Evolutionary conservation across 768 basidiomycete genomes (phyloP).

Genomic region (Tulasnella sp.): DNA sequence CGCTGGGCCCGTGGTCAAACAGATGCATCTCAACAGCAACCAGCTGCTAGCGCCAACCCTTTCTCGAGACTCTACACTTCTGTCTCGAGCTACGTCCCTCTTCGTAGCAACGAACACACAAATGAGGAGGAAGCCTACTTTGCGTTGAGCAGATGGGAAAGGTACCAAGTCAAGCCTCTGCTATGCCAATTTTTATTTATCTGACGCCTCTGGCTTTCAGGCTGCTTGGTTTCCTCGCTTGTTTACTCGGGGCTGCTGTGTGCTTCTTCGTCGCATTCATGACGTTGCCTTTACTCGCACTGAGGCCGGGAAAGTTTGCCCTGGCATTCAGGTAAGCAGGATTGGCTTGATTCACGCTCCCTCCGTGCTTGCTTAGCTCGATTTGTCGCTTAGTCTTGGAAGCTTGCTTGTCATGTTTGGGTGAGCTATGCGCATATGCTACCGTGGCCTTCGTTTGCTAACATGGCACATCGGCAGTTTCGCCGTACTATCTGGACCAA

Average conservation of each 20-base stretch:
- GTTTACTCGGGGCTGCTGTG: constrained; percentile 81
- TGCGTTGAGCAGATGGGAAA: constrained; percentile 88
- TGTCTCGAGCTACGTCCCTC: constrained; percentile 80
- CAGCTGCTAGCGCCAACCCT: constrained; percentile 39
- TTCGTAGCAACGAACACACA: constrained; percentile 72
- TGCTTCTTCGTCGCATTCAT: constrained; percentile 93
- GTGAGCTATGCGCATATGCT: constrained; percentile 42
- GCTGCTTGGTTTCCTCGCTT: constrained; percentile 84
- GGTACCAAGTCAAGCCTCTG: constrained; percentile 42
- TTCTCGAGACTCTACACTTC: constrained; percentile 86
- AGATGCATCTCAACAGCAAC: constrained; percentile 54
- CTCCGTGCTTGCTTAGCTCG: background rate
- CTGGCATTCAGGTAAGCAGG: constrained; percentile 66
- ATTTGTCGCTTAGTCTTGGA: constrained; percentile 56
- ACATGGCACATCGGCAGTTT: constrained; percentile 33
- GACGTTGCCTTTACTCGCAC: constrained; percentile 63
- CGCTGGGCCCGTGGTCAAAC: constrained; percentile 74
- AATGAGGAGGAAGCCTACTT: constrained; percentile 98
- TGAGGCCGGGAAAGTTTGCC: constrained; percentile 88
- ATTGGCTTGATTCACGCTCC: constrained; percentile 7
- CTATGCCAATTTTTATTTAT: background rate
- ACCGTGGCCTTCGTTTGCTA: background rate
- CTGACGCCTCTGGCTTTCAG: constrained; percentile 41
- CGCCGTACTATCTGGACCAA: constrained; percentile 58
- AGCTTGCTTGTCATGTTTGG: constrained; percentile 95